These are phyloP conservation scores for Fusarium illudens DNA, from an alignment of 2,329 filamentous ascomycete species.

Conservation along the genomic window DNA sequence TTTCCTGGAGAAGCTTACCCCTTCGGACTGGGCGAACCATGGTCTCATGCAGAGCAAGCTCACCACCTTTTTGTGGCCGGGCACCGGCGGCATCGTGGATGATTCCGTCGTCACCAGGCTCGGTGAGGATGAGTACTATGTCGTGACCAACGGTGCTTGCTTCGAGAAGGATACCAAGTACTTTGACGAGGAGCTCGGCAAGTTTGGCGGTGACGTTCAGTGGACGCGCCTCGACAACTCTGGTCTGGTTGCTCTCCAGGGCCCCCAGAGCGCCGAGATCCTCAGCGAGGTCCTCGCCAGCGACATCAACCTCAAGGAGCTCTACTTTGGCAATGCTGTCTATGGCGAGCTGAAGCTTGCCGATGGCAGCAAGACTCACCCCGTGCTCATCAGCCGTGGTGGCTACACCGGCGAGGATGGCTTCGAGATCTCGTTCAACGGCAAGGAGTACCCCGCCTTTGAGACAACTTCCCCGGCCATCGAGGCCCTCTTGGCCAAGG, in stretches of 20 bases:
- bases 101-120: conserved; percentile 90
- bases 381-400: conserved; percentile 77
- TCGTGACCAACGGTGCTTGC: conserved; percentile 95
- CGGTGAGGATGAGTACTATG: conserved; percentile 79
- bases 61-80: conserved; percentile 81
- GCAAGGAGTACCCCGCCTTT: conserved; percentile 51
- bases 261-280: conserved; percentile 77
- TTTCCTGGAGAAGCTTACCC: conserved; percentile 87
- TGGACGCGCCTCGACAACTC: conserved; percentile 77
- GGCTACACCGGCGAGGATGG: conserved; percentile 99
- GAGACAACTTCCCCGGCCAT: conserved; percentile 64
- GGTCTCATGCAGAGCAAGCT: conserved; percentile 77
- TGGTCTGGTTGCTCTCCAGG: conserved; percentile 89
- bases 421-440: conserved; percentile 87
- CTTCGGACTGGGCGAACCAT: conserved; percentile 73
- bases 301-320: conserved; percentile 65
- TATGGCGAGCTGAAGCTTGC: conserved; percentile 71
- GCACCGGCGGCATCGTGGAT: conserved; percentile 90
- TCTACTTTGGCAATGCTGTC: conserved; percentile 84
- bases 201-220: conserved; percentile 61
- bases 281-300: conserved; percentile 69
- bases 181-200: conserved; percentile 72
- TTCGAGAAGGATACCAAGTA: conserved; percentile 87
- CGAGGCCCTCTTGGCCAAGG: conserved; percentile 72
- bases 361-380: conserved; percentile 54